These are phyloP conservation scores for Zopfia rhizophila DNA, from an alignment of 2,329 filamentous ascomycete genomes.

Conservation along the genomic window DNA sequence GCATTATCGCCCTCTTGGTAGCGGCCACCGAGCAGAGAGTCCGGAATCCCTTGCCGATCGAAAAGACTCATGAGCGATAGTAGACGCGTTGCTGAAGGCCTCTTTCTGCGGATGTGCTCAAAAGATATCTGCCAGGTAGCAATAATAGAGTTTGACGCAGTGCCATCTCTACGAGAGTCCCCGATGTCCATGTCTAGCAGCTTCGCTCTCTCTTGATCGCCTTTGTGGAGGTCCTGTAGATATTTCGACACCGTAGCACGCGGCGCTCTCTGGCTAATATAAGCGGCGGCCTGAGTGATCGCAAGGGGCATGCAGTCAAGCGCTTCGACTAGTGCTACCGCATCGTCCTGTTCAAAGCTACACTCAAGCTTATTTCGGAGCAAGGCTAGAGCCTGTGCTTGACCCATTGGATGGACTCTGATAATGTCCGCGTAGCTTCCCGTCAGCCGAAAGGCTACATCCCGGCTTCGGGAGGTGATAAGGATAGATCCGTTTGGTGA, in stretches of 20 bases:
- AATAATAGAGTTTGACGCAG: conserved; percentile 47
- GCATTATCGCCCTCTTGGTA: neutral
- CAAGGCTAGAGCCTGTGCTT: conserved; percentile 20
- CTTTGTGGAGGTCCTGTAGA: conserved; percentile 43
- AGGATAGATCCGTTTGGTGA: conserved; percentile 24
- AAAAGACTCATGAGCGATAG: conserved; percentile 59
- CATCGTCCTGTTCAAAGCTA: conserved; percentile 1
- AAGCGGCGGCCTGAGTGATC: conserved; percentile 19
- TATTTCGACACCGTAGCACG: neutral
- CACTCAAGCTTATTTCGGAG: conserved; percentile 18
- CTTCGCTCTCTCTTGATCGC: conserved; percentile 33
- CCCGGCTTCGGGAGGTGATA: conserved; percentile 23
- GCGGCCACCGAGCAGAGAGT: conserved; percentile 33
- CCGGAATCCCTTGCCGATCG: conserved; percentile 53
- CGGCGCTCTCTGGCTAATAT: neutral
- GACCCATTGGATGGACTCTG: conserved; percentile 23
- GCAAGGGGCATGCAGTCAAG: conserved; percentile 47
- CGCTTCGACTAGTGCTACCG: conserved; percentile 12
- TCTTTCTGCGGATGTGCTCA: conserved; percentile 45
- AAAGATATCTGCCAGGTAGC: conserved; percentile 49
- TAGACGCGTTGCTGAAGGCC: conserved; percentile 49
- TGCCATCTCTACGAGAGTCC: conserved; percentile 40
- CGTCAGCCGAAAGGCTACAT: conserved; percentile 29
- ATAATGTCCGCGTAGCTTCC: conserved; percentile 22
- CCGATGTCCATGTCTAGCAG: conserved; percentile 27